These are phyloP conservation scores for Apiospora rasikravindrae DNA, from an alignment of 2,329 filamentous ascomycete genomes.

Conservation along the genomic window DNA sequence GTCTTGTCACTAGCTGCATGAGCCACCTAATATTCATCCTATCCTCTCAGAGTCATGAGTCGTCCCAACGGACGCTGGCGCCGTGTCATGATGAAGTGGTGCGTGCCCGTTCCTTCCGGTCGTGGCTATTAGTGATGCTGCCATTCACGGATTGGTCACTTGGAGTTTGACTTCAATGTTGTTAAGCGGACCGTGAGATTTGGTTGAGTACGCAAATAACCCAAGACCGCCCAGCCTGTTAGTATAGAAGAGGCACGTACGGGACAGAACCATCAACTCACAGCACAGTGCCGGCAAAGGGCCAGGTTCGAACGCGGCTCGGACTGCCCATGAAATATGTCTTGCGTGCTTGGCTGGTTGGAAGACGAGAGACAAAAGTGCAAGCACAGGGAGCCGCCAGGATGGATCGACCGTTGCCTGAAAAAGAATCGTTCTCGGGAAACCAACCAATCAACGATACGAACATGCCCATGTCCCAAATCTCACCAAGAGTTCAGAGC, in stretches of 20 bases:
- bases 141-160: not conserved
- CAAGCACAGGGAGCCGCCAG: not conserved
- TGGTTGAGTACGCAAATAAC: not conserved
- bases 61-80: not conserved
- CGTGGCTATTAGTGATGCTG: not conserved
- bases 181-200: not conserved
- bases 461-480: not conserved
- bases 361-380: not conserved
- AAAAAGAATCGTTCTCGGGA: not conserved
- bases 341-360: constrained; percentile 3
- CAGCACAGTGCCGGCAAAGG: not conserved
- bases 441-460: not conserved
- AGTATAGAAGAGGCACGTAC: no score
- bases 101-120: not conserved
- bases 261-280: not conserved
- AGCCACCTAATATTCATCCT: not conserved
- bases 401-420: constrained; percentile 8
- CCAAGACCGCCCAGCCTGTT: not conserved
- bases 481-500: constrained; percentile 8
- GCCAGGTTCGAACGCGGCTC: not conserved
- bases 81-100: not conserved
- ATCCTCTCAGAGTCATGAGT: not conserved
- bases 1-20: constrained; percentile 1
- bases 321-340: not conserved
- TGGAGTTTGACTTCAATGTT: not conserved